Evolutionary conservation across 2,329 filamentous ascomycete species (phyloP).

Genomic region (Colletotrichum sp.): DNA sequence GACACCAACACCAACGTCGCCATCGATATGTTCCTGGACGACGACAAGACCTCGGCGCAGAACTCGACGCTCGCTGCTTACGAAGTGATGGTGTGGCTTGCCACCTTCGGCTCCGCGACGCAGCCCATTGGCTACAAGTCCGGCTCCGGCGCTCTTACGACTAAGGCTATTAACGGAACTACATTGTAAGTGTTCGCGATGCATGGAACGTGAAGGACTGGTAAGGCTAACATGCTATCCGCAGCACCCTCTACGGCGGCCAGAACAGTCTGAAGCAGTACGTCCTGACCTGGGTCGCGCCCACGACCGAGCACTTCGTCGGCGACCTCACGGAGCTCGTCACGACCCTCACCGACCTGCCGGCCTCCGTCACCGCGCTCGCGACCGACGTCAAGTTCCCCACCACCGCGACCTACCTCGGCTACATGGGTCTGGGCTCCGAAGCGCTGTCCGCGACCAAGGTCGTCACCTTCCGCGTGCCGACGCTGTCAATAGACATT

Average conservation of each 20-base stretch:
- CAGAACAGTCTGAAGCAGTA: slow-evolving; percentile 44
- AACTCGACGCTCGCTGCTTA: slow-evolving; percentile 47
- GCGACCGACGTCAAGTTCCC: slow-evolving; percentile 37
- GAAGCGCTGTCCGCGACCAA: slow-evolving; percentile 49
- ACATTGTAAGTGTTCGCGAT: slow-evolving; percentile 41
- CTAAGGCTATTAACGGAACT: slow-evolving; percentile 42
- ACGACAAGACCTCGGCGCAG: slow-evolving; percentile 41
- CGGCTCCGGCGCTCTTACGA: slow-evolving; percentile 32
- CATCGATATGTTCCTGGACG: slow-evolving; percentile 63
- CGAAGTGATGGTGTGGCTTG: slow-evolving; percentile 66
- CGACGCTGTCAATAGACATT: slow-evolving; percentile 38
- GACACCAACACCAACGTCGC: slow-evolving; percentile 60
- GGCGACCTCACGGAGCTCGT: slow-evolving; percentile 53
- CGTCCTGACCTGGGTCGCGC: slow-evolving; percentile 56
- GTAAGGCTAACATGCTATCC: too few species aligned
- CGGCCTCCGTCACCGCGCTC: slow-evolving; percentile 19
- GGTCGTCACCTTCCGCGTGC: slow-evolving; percentile 55
- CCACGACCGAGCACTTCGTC: slow-evolving; percentile 42
- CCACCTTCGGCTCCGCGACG: slow-evolving; percentile 47
- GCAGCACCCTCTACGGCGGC: slow-evolving; percentile 46
- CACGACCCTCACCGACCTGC: slow-evolving; percentile 35
- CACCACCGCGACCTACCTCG: slow-evolving; percentile 48
- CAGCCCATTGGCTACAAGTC: slow-evolving; percentile 49
- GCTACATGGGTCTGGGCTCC: slow-evolving; percentile 56
- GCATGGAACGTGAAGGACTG: too few species aligned